phyloP scores from a whole-genome alignment of 495 filamentous ascomycete genomes.

The Lichina pygmaea region DNA sequence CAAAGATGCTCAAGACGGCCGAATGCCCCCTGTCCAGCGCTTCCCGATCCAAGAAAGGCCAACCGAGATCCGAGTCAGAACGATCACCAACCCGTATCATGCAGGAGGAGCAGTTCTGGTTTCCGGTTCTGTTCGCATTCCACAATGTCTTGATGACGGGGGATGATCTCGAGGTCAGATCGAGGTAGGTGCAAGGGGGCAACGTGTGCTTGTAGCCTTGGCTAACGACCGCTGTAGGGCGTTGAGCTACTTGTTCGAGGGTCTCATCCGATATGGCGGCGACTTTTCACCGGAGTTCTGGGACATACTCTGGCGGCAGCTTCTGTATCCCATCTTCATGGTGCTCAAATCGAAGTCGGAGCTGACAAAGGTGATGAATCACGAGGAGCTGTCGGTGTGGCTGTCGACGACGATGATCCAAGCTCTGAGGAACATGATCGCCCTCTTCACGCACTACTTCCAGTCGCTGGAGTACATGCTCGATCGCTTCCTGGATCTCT shows the following conservation, averaged over 20 bases:
- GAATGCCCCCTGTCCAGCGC: conserved; percentile 68
- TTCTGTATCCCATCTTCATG: conserved; percentile 95
- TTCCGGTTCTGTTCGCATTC: conserved; percentile 89
- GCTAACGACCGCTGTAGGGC: conserved; percentile 26
- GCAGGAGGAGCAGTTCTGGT: conserved; percentile 94
- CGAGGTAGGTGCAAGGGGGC: conserved; percentile 17
- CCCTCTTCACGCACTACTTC: conserved; percentile 94
- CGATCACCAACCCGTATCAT: conserved; percentile 31
- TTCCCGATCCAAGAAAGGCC: conserved; percentile 16
- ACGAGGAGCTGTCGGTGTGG: conserved; percentile 97
- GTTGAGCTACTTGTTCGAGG: conserved; percentile 86
- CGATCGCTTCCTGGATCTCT: conserved; percentile 71
- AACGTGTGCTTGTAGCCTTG: not conserved
- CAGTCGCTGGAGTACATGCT: conserved; percentile 90
- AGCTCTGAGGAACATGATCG: conserved; percentile 91
- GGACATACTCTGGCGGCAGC: conserved; percentile 92
- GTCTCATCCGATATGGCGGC: conserved; percentile 64
- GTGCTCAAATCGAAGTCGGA: conserved; percentile 87
- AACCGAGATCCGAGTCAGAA: conserved; percentile 22
- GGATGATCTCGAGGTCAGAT: conserved; percentile 91
- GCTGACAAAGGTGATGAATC: conserved; percentile 75
- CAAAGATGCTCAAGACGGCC: conserved; percentile 81
- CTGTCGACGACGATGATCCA: conserved; percentile 98
- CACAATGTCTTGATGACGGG: conserved; percentile 98
- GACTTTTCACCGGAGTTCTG: conserved; percentile 88